phyloP scores from a whole-genome alignment of 768 basidiomycete genomes.

The Termitomyces sp. region DNA sequence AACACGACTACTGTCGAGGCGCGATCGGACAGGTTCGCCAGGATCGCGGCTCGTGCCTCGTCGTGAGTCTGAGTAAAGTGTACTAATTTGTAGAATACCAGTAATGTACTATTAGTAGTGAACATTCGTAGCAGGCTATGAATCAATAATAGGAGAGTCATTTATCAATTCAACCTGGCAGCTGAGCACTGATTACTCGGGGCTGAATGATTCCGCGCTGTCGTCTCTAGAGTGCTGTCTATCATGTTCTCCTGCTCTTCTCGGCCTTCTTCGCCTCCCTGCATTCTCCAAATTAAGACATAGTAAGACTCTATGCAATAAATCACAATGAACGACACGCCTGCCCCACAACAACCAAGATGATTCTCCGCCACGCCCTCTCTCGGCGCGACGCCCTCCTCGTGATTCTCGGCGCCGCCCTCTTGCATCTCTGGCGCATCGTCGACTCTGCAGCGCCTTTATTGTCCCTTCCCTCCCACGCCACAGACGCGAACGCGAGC shows the following conservation, averaged over 20 bases:
- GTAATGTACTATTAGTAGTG: not conserved
- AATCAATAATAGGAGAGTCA: not conserved
- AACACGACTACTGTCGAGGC: not conserved
- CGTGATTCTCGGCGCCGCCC: constrained; percentile 49
- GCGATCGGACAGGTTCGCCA: not conserved
- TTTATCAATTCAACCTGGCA: no score
- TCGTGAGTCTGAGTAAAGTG: not conserved
- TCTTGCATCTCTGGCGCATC: constrained; percentile 47
- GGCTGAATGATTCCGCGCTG: no score
- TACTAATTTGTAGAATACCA: not conserved
- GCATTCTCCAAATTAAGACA: no score
- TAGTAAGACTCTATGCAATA: no score
- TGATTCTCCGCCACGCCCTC: constrained; percentile 19
- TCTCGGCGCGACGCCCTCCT: constrained; percentile 53
- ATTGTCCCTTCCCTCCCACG: no score
- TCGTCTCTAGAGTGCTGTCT: no score
- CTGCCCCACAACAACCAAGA: no score
- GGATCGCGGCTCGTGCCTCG: not conserved
- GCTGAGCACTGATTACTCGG: no score
- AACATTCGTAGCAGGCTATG: not conserved
- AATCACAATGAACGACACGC: no score
- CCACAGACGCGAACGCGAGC: no score
- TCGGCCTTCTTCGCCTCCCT: no score
- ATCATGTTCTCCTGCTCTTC: no score
- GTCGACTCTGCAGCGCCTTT: constrained; percentile 14